Conservation (phyloP, 2,329 filamentous ascomycete genomes). For the Calonectria crousiana region DNA sequence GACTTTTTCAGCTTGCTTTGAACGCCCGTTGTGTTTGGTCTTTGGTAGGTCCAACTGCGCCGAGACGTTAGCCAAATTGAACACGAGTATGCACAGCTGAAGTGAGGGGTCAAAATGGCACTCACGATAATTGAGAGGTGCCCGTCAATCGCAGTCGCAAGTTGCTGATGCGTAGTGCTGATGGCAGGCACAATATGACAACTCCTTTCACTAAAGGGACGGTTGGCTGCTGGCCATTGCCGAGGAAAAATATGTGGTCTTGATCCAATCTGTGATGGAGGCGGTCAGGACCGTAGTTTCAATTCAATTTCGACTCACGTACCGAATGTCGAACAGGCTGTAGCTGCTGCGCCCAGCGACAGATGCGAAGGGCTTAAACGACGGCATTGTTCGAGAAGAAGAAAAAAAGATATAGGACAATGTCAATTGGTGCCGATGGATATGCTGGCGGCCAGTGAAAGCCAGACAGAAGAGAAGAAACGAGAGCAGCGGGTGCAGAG, state of each 20-base stretch:
- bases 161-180: constrained; percentile 77
- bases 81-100: neutral
- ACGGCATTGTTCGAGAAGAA: neutral
- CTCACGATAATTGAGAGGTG: constrained; percentile 73
- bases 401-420: neutral
- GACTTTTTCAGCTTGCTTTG: constrained; percentile 66
- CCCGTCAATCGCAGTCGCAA: constrained; percentile 78
- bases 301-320: neutral
- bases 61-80: neutral
- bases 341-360: neutral
- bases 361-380: neutral
- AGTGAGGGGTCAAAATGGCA: constrained; percentile 27
- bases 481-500: neutral
- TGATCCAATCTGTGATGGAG: constrained; percentile 72
- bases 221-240: constrained; percentile 78
- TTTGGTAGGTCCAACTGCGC: constrained; percentile 55
- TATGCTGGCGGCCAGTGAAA: neutral
- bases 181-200: constrained; percentile 78
- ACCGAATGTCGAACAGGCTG: constrained; percentile 1
- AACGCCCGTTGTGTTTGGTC: neutral
- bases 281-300: neutral
- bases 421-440: neutral
- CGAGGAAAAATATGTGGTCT: constrained; percentile 82
- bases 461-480: too few species aligned
- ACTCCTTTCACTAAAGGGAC: constrained; percentile 80